Conservation (phyloP, 257 asterid species). For the Henckelia pumila region DNA sequence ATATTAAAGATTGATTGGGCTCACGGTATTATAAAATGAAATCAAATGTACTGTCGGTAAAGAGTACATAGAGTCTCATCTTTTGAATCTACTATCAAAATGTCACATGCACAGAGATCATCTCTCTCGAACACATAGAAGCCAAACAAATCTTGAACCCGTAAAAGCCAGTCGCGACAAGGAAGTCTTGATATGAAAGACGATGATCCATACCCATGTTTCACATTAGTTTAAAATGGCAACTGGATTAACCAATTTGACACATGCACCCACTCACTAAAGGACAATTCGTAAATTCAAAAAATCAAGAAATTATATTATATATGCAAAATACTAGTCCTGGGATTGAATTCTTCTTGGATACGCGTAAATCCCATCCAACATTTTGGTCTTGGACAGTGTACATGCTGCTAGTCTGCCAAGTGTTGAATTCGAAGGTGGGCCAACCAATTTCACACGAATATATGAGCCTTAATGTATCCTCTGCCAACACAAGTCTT, state of each 20-base stretch:
- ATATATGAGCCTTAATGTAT: background rate
- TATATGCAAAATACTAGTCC: too few relatives aligned
- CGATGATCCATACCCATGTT: background rate
- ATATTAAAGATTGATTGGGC: too few relatives aligned
- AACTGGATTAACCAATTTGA: background rate
- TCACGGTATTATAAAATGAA: too few relatives aligned
- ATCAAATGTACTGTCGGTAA: too few relatives aligned
- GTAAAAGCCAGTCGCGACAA: too few relatives aligned
- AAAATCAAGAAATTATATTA: too few relatives aligned
- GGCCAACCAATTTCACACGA: background rate
- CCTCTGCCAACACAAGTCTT: background rate
- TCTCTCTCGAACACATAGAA: too few relatives aligned
- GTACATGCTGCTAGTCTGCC: background rate
- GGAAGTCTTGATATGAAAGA: too few relatives aligned
- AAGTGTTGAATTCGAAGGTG: background rate
- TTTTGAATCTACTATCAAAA: too few relatives aligned
- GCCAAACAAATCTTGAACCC: too few relatives aligned
- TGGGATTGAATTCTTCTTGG: background rate
- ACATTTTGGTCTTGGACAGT: background rate
- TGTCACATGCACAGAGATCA: too few relatives aligned
- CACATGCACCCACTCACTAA: background rate
- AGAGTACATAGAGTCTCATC: too few relatives aligned
- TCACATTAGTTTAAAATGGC: background rate
- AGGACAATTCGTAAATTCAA: background rate
- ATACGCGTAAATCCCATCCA: background rate